Evolutionary conservation across 1,139 yeast genomes (phyloP), one percentile per base, ranked within the genome.

Genomic region (Blastobotrys petasosporus): DNA sequence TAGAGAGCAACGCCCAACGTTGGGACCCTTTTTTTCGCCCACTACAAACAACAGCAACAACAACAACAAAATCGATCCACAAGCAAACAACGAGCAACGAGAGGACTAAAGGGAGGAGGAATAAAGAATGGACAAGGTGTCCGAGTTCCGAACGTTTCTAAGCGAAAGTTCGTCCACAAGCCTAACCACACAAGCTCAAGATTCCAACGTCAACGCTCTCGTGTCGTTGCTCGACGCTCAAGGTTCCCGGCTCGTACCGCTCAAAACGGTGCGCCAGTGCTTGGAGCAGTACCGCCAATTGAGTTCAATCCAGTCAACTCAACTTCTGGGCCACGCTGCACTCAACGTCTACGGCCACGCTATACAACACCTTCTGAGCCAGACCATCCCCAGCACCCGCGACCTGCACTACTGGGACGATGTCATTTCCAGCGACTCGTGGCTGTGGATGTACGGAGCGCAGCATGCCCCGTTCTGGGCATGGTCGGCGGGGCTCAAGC

Each of bases 361-460:
- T 2, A 20, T 62, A 28, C 51, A 56, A 20, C 51, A 53, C 15
- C 51, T 65, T 42, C 53, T 64, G 35, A 46, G 53, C 12, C 59
- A 62, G 41, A 60, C 69, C 1, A 52, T 64, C 29, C 67, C 68
- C 2, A 50, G 65, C 3, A 51, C 64, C 2, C 54, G 55, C 20
- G 65, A 65, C 42, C 49, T 64, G 29, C 48, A 54, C 37, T 65
- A 65, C 50, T 65, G 69, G 69, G 63, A 64, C 40, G 52, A 54
- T 9, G 58, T 65, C 6, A 44, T 60, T 16, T 51, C 51, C 12
- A 44, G 42, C 37, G 40, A 54, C 54, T 3, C 57, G 10, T 54
- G 64, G 13, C 45, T 61, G 42, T 45, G 52, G n/a, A 32, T 55
- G 17, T 56, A 61, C 47, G 53, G 58, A 1, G 35, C 61, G 11